A percentile compares a stretch with the other conserved stretches of the same genome.
Conservation (phyloP, 202 grass and related monocot genomes). For the Schoenoplectus triqueter region DNA sequence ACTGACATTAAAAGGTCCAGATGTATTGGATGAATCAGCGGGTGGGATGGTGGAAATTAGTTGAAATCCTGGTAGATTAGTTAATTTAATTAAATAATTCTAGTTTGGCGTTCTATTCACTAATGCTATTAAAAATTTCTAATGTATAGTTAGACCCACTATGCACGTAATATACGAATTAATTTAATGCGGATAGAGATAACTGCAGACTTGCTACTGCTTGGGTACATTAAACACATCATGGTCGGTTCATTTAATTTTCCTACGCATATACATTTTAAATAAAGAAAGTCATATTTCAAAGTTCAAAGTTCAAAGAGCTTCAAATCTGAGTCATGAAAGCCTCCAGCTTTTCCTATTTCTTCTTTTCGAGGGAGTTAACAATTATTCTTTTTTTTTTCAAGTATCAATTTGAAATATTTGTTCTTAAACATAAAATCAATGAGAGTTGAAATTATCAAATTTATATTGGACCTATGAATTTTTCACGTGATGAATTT, state of each 20-base stretch:
- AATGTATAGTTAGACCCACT: neutral
- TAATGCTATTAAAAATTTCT: neutral
- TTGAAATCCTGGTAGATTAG: neutral
- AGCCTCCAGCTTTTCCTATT: neutral
- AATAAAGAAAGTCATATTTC: neutral
- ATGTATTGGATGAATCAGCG: neutral
- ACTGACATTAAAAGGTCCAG: neutral
- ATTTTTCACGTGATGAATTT: too few relatives aligned
- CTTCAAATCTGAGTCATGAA: neutral
- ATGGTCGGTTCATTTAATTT: slow-evolving; percentile 22
- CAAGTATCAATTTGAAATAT: neutral
- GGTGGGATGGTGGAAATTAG: neutral
- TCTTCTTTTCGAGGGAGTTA: neutral
- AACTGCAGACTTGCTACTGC: neutral
- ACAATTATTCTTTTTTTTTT: neutral
- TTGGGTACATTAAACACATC: neutral
- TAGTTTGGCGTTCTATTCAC: neutral
- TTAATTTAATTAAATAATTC: neutral
- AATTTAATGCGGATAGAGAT: neutral
- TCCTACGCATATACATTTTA: neutral
- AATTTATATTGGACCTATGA: neutral
- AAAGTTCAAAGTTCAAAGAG: slow-evolving; percentile 12
- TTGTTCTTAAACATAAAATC: neutral
- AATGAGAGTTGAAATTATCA: neutral
- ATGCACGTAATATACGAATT: neutral